A percentile compares a stretch with the other conserved stretches of the same genome.
phyloP scores from a whole-genome alignment of 257 asterid genomes.

The Parsonsia alboflavescens region DNA sequence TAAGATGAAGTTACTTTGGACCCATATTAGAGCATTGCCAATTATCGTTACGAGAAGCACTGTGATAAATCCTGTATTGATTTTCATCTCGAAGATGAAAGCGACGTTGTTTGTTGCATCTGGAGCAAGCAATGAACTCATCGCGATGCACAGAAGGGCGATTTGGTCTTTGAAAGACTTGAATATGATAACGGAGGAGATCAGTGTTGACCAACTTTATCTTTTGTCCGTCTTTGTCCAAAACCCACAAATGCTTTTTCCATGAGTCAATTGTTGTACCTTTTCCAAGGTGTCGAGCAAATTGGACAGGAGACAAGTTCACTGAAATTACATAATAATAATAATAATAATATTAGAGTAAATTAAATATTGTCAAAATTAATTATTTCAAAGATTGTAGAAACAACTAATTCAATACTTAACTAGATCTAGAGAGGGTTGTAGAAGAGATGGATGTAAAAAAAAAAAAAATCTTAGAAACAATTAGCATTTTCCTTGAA shows the following conservation, averaged over 20 bases:
- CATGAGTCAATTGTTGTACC: background rate
- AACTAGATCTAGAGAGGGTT: too few relatives aligned
- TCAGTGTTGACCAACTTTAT: slow-evolving; percentile 20
- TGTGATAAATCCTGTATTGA: slow-evolving; percentile 30
- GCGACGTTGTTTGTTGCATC: slow-evolving; percentile 29
- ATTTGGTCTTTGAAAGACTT: slow-evolving; percentile 26
- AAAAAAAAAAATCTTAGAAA: too few relatives aligned
- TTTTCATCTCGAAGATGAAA: slow-evolving; percentile 25
- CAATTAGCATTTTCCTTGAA: too few relatives aligned
- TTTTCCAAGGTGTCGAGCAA: background rate
- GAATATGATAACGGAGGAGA: slow-evolving; percentile 28
- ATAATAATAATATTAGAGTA: background rate
- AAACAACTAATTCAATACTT: too few relatives aligned
- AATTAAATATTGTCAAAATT: background rate
- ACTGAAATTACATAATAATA: background rate
- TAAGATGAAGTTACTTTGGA: slow-evolving; percentile 24
- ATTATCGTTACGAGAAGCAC: slow-evolving; percentile 17
- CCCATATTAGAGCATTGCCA: slow-evolving; percentile 42
- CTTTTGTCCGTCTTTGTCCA: slow-evolving; percentile 11
- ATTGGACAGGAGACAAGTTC: background rate
- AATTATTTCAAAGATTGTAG: too few relatives aligned
- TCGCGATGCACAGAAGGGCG: slow-evolving; percentile 36
- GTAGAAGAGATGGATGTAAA: too few relatives aligned
- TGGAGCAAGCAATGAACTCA: slow-evolving; percentile 32
- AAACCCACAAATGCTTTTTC: background rate